phyloP scores from a whole-genome alignment of 1,284 basidiomycete genomes.

The Sporisorium reilianum region DNA sequence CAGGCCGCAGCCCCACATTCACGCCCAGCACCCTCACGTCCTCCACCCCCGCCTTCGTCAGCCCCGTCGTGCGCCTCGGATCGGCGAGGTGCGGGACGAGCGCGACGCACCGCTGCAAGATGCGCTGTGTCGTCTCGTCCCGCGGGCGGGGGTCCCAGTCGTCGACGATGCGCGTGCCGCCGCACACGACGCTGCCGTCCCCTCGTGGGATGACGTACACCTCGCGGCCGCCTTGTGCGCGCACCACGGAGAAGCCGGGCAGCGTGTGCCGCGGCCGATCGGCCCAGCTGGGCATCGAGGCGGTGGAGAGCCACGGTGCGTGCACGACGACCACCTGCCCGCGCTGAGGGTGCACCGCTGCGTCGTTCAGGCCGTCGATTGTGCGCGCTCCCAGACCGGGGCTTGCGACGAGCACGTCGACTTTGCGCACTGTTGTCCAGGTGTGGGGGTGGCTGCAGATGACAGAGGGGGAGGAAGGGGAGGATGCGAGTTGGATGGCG shows the following conservation, averaged over 20 bases:
- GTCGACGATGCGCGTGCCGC: constrained; percentile 56
- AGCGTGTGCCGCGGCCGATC: constrained; percentile 10
- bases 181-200: constrained; percentile 57
- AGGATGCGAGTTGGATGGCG: constrained; percentile 13
- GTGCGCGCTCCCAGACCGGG: constrained; percentile 54
- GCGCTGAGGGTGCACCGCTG: constrained; percentile 45
- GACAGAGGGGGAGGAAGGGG: neutral
- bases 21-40: constrained; percentile 49
- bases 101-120: constrained; percentile 45
- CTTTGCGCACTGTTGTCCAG: constrained; percentile 1
- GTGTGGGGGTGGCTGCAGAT: neutral
- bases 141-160: constrained; percentile 40
- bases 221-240: constrained; percentile 48
- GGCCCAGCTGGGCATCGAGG: neutral
- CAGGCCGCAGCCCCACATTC: constrained; percentile 59
- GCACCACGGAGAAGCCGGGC: constrained; percentile 36
- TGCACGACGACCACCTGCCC: constrained; percentile 59
- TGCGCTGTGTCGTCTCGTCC: constrained; percentile 46
- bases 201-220: constrained; percentile 60
- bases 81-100: constrained; percentile 40
- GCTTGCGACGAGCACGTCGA: constrained; percentile 40
- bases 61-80: constrained; percentile 7
- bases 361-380: constrained; percentile 42
- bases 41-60: constrained; percentile 22
- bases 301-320: constrained; percentile 55